Evolutionary conservation across 345 rosid genomes (phyloP), one percentile per base, ranked within the genome.

Genomic region (Melaleuca quinquenervia): DNA sequence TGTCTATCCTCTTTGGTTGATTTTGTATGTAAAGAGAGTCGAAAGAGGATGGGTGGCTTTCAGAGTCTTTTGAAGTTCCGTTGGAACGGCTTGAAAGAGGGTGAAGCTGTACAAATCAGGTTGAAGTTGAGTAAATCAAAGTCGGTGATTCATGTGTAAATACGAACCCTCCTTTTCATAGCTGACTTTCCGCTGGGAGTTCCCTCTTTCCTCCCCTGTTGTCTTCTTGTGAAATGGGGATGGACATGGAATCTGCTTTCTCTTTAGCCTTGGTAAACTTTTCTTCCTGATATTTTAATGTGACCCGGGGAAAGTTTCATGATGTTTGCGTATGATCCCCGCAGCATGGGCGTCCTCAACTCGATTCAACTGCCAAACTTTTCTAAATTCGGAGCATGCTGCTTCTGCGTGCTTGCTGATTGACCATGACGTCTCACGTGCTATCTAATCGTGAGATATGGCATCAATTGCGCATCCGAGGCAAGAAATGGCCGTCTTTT

Each of bases 81-180:
- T 86, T 80, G 49, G 87, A 56, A 87, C 60, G 86, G 87, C 86
- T 64, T 84, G 44, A 58, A 84, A 70, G 60, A 82, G 78, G 62
- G 76, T 86, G 83, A 90, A 87, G 84, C 74, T 91, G 91, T 93
- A 91, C 89, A 93, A 86, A 82, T 64, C 74, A 82, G 86, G 90
- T 80, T 85, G 85, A 50, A 52, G 75, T 88, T 20, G 85, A 83
- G 88, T 88, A 29, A 29, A 64, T 48, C 10, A 22, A 44, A 52
- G 58, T 51, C 26, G 51, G 82, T 70, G 26, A 32, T 52, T 29
- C 52, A 29, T 82, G 84, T 48, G 55, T 82, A 82, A 82, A 82
- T 82, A 82, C 24, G 18, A 50, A 15, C 15, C 52, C 24, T 15
- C 27, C 50, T 27, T 20, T 56, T 11, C 21, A 32, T 12, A 58